Evolutionary conservation across 2,329 filamentous ascomycete genomes (phyloP).

Genomic region (Phaeosphaeriaceae sp.): DNA sequence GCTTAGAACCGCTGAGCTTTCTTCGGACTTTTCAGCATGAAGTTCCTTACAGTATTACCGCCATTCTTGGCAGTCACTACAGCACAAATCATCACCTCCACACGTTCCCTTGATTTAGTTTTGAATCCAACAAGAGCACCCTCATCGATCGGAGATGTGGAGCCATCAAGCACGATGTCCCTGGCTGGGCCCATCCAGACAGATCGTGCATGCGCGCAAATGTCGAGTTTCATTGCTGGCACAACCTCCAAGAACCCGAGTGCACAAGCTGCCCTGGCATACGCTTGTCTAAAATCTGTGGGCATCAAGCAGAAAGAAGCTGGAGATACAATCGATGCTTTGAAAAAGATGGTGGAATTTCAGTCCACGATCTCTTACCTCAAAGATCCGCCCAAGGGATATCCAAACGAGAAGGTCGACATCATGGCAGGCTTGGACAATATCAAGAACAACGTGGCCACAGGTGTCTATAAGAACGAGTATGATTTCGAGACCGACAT

Average conservation of each 20-base stretch:
- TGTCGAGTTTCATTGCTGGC: slow-evolving; percentile 23
- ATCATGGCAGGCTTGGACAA: slow-evolving; percentile 46
- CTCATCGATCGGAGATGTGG: slow-evolving; percentile 27
- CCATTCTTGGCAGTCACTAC: slow-evolving; percentile 26
- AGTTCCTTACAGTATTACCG: slow-evolving; percentile 18
- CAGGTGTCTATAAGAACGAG: slow-evolving; percentile 47
- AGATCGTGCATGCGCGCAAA: slow-evolving; percentile 35
- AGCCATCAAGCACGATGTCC: slow-evolving; percentile 37
- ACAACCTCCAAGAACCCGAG: slow-evolving; percentile 21
- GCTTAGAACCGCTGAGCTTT: not conserved
- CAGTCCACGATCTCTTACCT: slow-evolving; percentile 52
- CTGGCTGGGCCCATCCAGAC: slow-evolving; percentile 39
- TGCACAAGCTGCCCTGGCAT: slow-evolving; percentile 43
- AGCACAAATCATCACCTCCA: slow-evolving; percentile 21
- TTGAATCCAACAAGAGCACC: slow-evolving; percentile 17
- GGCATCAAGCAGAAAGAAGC: slow-evolving; percentile 39
- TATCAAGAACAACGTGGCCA: slow-evolving; percentile 40
- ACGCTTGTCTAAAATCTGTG: slow-evolving; percentile 47
- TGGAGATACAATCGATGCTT: slow-evolving; percentile 32
- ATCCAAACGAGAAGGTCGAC: slow-evolving; percentile 48
- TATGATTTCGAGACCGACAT: slow-evolving; percentile 52
- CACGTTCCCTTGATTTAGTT: slow-evolving; percentile 8
- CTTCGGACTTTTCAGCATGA: slow-evolving; percentile 22
- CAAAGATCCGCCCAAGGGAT: slow-evolving; percentile 47
- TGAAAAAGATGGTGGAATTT: slow-evolving; percentile 48